Evolutionary conservation across 441 rosid genomes (phyloP).

Genomic region (Croton laevigatus): DNA sequence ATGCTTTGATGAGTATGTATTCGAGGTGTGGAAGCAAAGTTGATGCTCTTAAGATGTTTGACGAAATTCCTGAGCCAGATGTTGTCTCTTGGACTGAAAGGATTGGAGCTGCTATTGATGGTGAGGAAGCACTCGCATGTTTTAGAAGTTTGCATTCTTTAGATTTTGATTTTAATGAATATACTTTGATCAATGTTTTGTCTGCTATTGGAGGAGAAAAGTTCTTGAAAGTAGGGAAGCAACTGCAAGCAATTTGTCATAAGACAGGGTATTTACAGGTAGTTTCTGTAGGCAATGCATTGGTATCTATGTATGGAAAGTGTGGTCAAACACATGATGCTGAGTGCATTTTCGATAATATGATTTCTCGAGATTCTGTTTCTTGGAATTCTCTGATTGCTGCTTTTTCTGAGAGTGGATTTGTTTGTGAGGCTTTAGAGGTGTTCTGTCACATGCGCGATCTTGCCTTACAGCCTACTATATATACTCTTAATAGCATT

Average conservation of each 20-base stretch:
- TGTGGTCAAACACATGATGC: conserved; percentile 29
- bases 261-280: conserved; percentile 29
- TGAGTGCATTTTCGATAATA: conserved; percentile 29
- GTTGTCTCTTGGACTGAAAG: conserved; percentile 43
- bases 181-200: conserved; percentile 32
- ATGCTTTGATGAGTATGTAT: conserved; percentile 39
- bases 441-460: conserved; percentile 30
- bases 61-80: conserved; percentile 43
- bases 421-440: conserved; percentile 25
- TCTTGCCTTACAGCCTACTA: conserved; percentile 21
- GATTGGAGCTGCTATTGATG: conserved; percentile 35
- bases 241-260: conserved; percentile 38
- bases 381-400: conserved; percentile 45
- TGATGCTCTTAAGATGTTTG: conserved; percentile 33
- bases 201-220: conserved; percentile 25
- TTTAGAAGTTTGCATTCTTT: conserved; percentile 24
- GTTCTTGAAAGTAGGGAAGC: conserved; percentile 27
- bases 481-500: conserved; percentile 32
- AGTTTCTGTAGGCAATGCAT: conserved; percentile 37
- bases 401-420: conserved; percentile 37
- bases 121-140: conserved; percentile 27
- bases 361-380: conserved; percentile 33
- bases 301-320: conserved; percentile 33
- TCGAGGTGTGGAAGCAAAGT: conserved; percentile 24
- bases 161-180: conserved; percentile 30